Evolutionary conservation across 768 basidiomycete genomes (phyloP), one percentile per base, ranked within the genome.

Genomic region (Cystofilobasidium macerans): DNA sequence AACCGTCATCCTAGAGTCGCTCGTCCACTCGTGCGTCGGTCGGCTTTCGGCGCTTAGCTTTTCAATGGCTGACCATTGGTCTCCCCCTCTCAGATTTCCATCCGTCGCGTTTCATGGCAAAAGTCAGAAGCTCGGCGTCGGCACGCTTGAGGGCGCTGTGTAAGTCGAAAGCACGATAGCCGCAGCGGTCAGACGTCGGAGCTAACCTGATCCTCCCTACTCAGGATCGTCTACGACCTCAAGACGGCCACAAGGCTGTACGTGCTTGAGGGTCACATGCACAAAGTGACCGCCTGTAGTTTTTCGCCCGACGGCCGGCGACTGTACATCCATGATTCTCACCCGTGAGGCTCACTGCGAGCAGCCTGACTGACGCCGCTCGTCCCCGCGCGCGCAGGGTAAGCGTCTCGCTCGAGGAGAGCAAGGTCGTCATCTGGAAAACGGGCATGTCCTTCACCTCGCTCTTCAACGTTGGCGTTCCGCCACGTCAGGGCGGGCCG

Each of bases 241-340:
- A 95, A 97, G 76, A 91, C 92, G 0, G 93, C 92, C 0, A 97
- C 88, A 0, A 84, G 95, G 14, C 79, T 98, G 18, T 99, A 97
- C 72, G 88, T 99, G 0, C 83, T 99, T 14, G 93, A 98, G 71
- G 86, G 89, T 0, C 93, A 97, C 78, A 85, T 84, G 73, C 85
- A 86, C 72, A 79, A 81, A 1, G 83, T 91, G 13, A 82, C 88
- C 0, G 90, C 89, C 0, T 86, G 89, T 69, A 88, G 86, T 65
- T 98, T 95, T 75, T 94, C 91, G 11, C 87, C 92, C 0, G 95
- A 99, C 71, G 95, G 95, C 0, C 79, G 92, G 24, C 80, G 95
- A 24, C 79, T 98, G 22, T 67, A 1, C n/a, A 61, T 61, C 36
- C 45, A 26, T 38, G 32, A 35, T 16, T 56, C 51, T 33, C 48